A percentile compares a stretch with the other conserved stretches of the same genome.
These are phyloP conservation scores for Pseudogymnoascus sp. DNA, from an alignment of 2,329 filamentous ascomycete species.

Conservation along the genomic window DNA sequence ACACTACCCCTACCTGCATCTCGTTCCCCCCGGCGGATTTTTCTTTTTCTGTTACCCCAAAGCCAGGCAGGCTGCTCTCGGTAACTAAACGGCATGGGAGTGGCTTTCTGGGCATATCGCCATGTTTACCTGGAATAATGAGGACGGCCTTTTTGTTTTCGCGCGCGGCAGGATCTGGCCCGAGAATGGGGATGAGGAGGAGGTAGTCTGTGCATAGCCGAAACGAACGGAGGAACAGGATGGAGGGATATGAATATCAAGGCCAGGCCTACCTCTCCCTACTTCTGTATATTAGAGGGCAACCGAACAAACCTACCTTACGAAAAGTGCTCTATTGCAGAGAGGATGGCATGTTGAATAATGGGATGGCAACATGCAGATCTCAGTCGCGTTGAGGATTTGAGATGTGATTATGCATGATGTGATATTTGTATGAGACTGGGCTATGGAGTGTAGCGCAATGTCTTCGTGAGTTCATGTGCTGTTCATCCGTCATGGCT, in stretches of 20 bases:
- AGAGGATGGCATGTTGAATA: not conserved
- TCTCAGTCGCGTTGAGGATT: not conserved
- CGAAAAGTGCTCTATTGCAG: not conserved
- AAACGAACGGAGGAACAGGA: not conserved
- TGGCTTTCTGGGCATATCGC: not conserved
- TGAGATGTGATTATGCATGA: not conserved
- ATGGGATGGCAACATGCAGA: not conserved
- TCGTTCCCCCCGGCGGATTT: not conserved
- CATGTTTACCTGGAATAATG: not conserved
- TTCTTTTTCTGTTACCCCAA: not conserved
- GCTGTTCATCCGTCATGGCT: not conserved
- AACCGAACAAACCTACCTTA: not conserved
- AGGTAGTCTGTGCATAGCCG: not conserved
- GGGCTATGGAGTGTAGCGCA: not conserved
- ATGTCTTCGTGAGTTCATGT: not conserved
- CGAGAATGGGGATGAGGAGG: not conserved
- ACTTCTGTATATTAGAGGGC: constrained; percentile 6
- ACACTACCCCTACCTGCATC: too few relatives aligned
- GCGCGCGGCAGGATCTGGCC: too few relatives aligned
- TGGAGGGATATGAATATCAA: not conserved
- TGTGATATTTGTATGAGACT: not conserved
- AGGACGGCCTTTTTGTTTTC: not conserved
- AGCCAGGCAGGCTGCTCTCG: not conserved
- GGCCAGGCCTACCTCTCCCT: not conserved
- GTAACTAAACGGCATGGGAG: not conserved